Percentiles rank a stretch among this genome's conserved stretches.
These are phyloP conservation scores for Pseudogymnoascus pannorum DNA, from an alignment of 2,329 filamentous ascomycete species.

Conservation along the genomic window DNA sequence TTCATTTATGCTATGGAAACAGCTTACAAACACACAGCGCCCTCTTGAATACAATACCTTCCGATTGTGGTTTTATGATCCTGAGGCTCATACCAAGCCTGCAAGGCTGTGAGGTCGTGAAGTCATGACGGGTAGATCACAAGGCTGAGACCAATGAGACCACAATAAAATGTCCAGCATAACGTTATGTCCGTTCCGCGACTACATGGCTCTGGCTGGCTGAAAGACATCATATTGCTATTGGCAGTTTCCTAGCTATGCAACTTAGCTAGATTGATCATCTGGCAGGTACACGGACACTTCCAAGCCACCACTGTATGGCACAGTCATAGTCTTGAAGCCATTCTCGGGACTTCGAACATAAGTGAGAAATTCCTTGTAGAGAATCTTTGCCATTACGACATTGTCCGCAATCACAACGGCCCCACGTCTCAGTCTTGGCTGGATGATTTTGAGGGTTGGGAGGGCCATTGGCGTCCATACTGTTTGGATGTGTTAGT, in stretches of 20 bases:
- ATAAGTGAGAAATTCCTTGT: slow-evolving; percentile 41
- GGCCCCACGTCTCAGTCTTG: slow-evolving; percentile 39
- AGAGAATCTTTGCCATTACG: slow-evolving; percentile 32
- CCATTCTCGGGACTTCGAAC: slow-evolving; percentile 39
- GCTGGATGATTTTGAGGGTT: slow-evolving; percentile 40
- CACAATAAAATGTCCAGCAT: not conserved
- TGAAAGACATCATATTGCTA: not conserved
- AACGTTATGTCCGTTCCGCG: not conserved
- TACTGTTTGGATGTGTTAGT: slow-evolving; percentile 33
- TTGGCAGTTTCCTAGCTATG: not conserved
- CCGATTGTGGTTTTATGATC: not conserved
- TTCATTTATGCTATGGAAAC: not conserved
- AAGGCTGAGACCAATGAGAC: not conserved
- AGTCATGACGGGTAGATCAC: not conserved
- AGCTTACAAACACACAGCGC: not conserved
- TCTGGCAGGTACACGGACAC: slow-evolving; percentile 33
- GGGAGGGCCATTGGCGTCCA: slow-evolving; percentile 49
- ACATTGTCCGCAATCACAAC: slow-evolving; percentile 45
- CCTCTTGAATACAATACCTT: slow-evolving; percentile 3
- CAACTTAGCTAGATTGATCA: not conserved
- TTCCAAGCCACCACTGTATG: slow-evolving; percentile 42
- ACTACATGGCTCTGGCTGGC: not conserved
- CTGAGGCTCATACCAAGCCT: slow-evolving; percentile 6
- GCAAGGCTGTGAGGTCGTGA: not conserved
- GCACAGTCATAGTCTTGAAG: slow-evolving; percentile 43